Evolutionary conservation across 208 protist genomes (phyloP).

Genomic region (Leishmania amazonensis): DNA sequence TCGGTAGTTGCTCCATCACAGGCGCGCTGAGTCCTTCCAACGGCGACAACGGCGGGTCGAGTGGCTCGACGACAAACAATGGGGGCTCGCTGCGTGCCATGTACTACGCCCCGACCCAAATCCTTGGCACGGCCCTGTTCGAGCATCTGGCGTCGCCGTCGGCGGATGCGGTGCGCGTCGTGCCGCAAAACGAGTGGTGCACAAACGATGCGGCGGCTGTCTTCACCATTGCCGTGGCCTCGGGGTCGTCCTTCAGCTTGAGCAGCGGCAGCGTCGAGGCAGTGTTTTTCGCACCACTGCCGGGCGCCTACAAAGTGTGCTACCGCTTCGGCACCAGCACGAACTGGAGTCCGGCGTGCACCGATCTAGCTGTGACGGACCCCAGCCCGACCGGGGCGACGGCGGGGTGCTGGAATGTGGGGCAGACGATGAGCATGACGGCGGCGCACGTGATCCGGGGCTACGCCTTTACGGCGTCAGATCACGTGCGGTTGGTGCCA

Average conservation of each 20-base stretch:
- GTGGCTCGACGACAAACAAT: slow-evolving; percentile 9
- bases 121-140: slow-evolving; percentile 38
- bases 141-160: slow-evolving; percentile 20
- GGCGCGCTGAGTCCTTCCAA: slow-evolving; percentile 37
- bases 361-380: slow-evolving; percentile 32
- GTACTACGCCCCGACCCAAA: slow-evolving; percentile 74
- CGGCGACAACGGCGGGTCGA: slow-evolving; percentile 19
- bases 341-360: slow-evolving; percentile 89
- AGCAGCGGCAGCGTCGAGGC: slow-evolving; percentile 9
- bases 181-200: slow-evolving; percentile 67
- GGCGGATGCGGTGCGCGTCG: slow-evolving; percentile 58
- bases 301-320: slow-evolving; percentile 81
- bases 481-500: slow-evolving; percentile 59
- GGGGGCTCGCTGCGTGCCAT: slow-evolving; percentile 57
- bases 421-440: slow-evolving; percentile 53
- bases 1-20: slow-evolving; percentile 36
- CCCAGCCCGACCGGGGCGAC: slow-evolving; percentile 49
- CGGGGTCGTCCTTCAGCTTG: slow-evolving; percentile 9
- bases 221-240: slow-evolving; percentile 37
- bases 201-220: slow-evolving; percentile 53
- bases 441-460: slow-evolving; percentile 34
- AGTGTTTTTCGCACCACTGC: slow-evolving; percentile 58
- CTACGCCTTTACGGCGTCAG: slow-evolving; percentile 38
- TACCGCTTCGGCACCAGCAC: slow-evolving; percentile 69
- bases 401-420: slow-evolving; percentile 65